Base-by-base conservation (phyloP, 176 grass and related monocot genomes). In the Triticum monococcum region DNA sequence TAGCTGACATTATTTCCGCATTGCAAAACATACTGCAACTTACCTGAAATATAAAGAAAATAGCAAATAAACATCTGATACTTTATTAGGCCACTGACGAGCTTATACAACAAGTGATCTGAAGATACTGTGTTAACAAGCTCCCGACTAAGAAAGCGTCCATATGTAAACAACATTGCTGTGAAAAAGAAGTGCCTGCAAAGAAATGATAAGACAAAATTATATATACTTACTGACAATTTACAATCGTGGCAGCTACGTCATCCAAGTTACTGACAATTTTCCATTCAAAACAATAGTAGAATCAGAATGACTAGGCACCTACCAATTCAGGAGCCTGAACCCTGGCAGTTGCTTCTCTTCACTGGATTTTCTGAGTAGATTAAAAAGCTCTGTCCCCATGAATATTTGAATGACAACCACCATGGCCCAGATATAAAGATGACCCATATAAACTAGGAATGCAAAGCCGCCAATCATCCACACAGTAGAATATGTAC, bases 61-160 rank as follows among this genome's bases (percentile, higher is more conserved):
- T 99, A 99, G 71, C 94, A 99, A 54, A 99, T 99, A 79, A 99
- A 89, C 97, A 99, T 99, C 83, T 99, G 97, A 41, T 99, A 99
- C 72, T 99, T 99, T 84, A 99, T 94, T 81, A 99, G 90, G 57
- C 90, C 80, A 5, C 94, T 89, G 36, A 99, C 89, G 7, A 97
- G 85, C 82, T 93, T 90, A 90, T 91, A 97, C 77, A 99, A 70
- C 73, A 99, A 91, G 78, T 91, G 92, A 85, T 99, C 94, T 88
- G 97, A 93, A 69, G 90, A 97, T 72, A 99, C 87, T 81, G 94
- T 99, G 77, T 97, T 99, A 52, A 95, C 92, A 83, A 99, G 94
- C 71, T 97, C 90, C 56, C 83, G 90, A 75, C 97, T 99, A 85
- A 99, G 92, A 90, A 99, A 99, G 28, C 97, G 97, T 2, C 97